Conservation (phyloP, 2,329 filamentous ascomycete species). For the Dothideomycetes sp. region DNA sequence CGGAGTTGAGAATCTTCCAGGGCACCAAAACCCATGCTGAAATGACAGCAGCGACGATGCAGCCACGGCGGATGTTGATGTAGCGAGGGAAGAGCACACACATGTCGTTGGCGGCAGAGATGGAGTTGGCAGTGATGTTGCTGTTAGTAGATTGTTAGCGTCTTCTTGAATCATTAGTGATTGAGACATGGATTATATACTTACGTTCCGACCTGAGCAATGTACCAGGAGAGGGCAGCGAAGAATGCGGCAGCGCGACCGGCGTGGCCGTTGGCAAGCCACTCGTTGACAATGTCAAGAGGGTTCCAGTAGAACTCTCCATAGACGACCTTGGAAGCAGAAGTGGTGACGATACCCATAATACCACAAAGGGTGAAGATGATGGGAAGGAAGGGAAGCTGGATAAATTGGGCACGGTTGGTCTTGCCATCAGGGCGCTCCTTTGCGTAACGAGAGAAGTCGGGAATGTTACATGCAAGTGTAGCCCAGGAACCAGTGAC, state of each 20-base stretch:
- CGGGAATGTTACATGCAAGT: constrained; percentile 24
- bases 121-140: constrained; percentile 42
- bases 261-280: constrained; percentile 15
- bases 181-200: too few species aligned
- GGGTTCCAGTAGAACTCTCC: constrained; percentile 32
- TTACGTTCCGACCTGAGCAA: constrained; percentile 38
- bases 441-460: constrained; percentile 23
- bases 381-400: constrained; percentile 33
- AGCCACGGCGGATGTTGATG: constrained; percentile 31
- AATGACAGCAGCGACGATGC: constrained; percentile 36
- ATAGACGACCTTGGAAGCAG: constrained; percentile 42
- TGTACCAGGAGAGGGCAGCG: constrained; percentile 35
- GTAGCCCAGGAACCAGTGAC: constrained; percentile 21
- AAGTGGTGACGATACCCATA: constrained; percentile 49
- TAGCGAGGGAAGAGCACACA: constrained; percentile 40
- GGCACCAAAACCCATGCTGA: constrained; percentile 47
- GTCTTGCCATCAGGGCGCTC: constrained; percentile 4
- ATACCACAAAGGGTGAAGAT: constrained; percentile 38
- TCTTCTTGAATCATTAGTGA: too few species aligned
- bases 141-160: too few species aligned
- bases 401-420: constrained; percentile 21
- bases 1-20: constrained; percentile 54
- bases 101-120: constrained; percentile 44
- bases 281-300: constrained; percentile 24
- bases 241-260: constrained; percentile 23